These are phyloP conservation scores for Nakaseomyces sp. DNA, from an alignment of 1,139 yeast genomes.

Conservation along the genomic window DNA sequence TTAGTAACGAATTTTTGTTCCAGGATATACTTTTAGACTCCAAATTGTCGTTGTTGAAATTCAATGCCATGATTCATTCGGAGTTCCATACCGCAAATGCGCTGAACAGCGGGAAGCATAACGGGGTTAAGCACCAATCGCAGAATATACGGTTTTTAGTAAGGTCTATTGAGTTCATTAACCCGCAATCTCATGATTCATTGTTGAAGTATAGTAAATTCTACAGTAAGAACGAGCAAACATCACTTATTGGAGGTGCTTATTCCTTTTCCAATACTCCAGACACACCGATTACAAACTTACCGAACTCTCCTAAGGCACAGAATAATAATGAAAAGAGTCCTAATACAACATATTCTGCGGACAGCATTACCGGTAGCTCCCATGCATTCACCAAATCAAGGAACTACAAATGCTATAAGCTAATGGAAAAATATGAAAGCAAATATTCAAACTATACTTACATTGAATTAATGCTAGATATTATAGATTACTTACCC, in stretches of 20 bases:
- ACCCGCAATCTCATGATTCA: conserved; percentile 31
- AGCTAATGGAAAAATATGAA: conserved; percentile 14
- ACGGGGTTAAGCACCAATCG: conserved; percentile 4
- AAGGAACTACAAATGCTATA: conserved; percentile 1
- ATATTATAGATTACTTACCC: conserved; percentile 34
- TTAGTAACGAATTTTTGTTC: conserved; percentile 23
- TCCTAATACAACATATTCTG: background rate
- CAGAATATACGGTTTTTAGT: conserved; percentile 25
- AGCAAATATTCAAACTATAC: conserved; percentile 24
- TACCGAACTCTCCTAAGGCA: conserved; percentile 1
- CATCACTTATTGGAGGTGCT: conserved; percentile 24
- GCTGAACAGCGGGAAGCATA: conserved; percentile 4
- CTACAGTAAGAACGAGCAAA: conserved; percentile 14
- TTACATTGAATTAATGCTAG: conserved; percentile 34
- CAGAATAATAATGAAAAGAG: conserved; percentile 1
- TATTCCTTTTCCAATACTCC: conserved; percentile 13
- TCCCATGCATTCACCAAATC: background rate
- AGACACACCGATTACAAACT: conserved; percentile 5
- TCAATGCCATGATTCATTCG: conserved; percentile 27
- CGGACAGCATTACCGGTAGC: background rate
- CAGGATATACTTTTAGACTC: conserved; percentile 19
- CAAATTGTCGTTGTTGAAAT: conserved; percentile 24
- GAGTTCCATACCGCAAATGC: conserved; percentile 21
- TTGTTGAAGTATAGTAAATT: conserved; percentile 27
- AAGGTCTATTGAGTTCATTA: conserved; percentile 22